Percentiles rank a stretch among this genome's conserved stretches.
Conservation (phyloP, 192 early-diverging fungal genomes). For the Lobosporangium transversale region DNA sequence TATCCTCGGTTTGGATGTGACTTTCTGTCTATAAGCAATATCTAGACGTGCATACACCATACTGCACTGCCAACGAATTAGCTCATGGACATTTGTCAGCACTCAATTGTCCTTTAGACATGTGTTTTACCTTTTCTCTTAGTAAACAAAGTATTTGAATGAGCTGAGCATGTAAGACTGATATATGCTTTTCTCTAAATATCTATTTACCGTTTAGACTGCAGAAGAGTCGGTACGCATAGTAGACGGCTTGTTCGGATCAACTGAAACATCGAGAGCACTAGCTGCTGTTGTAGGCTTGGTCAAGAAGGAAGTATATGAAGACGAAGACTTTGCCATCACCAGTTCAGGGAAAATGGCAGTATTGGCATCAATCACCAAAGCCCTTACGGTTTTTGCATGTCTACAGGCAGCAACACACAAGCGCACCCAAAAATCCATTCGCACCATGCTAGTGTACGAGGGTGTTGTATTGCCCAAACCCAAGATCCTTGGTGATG, state of each 20-base stretch:
- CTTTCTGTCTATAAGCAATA: too few relatives aligned
- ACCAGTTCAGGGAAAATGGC: slow-evolving; percentile 72
- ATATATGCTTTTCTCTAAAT: not conserved
- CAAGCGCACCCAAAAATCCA: slow-evolving; percentile 59
- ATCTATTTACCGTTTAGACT: slow-evolving; percentile 52
- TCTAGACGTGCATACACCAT: too few relatives aligned
- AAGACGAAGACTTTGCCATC: slow-evolving; percentile 72
- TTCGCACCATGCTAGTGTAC: slow-evolving; percentile 62
- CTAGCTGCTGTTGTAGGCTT: slow-evolving; percentile 83
- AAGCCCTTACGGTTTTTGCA: slow-evolving; percentile 87
- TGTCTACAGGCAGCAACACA: slow-evolving; percentile 86
- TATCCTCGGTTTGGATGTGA: too few relatives aligned
- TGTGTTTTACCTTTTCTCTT: too few relatives aligned
- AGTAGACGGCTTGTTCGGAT: slow-evolving; percentile 96
- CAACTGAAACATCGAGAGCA: slow-evolving; percentile 92
- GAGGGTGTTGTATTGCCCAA: slow-evolving; percentile 68
- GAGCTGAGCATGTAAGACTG: too few relatives aligned
- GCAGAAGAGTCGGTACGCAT: slow-evolving; percentile 90
- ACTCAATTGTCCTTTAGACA: too few relatives aligned
- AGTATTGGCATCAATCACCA: slow-evolving; percentile 76
- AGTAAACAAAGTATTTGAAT: too few relatives aligned
- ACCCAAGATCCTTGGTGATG: slow-evolving; percentile 44
- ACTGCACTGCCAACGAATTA: too few relatives aligned
- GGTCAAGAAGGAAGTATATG: slow-evolving; percentile 76
- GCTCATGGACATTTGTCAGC: too few relatives aligned